A percentile compares a stretch with the other conserved stretches of the same genome.
phyloP scores from a whole-genome alignment of 176 grass and related monocot genomes.

The Themeda triandra region DNA sequence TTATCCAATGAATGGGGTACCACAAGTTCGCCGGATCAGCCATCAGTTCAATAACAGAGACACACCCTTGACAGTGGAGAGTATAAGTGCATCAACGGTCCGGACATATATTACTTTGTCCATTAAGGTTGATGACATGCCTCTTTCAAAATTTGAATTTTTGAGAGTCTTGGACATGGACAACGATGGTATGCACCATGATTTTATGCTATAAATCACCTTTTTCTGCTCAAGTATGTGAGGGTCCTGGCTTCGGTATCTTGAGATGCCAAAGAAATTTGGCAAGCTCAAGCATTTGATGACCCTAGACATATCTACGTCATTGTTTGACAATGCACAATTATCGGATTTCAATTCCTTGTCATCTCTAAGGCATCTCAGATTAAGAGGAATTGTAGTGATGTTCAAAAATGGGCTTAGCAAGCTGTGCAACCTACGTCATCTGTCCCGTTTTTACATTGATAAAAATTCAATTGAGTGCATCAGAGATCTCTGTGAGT shows the following conservation, averaged over 20 bases:
- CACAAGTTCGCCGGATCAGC: not conserved
- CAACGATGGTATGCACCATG: not conserved
- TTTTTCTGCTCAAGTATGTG: conserved; percentile 9
- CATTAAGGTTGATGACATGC: not conserved
- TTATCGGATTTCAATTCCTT: not conserved
- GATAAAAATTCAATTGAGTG: not conserved
- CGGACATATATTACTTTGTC: not conserved
- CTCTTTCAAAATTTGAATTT: not conserved
- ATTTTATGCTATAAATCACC: not conserved
- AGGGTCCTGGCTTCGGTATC: not conserved
- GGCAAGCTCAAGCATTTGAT: not conserved
- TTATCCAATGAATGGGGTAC: not conserved
- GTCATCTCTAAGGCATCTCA: not conserved
- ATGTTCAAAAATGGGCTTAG: not conserved
- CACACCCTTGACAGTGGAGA: not conserved
- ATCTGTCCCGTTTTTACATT: not conserved
- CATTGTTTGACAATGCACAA: no score
- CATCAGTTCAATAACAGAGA: no score
- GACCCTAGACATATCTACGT: no score
- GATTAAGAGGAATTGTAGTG: rapidly evolving
- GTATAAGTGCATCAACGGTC: not conserved
- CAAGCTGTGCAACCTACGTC: not conserved
- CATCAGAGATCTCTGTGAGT: not conserved
- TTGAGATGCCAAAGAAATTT: not conserved
- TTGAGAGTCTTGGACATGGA: conserved; percentile 6